Percentiles rank a stretch among this genome's conserved stretches.
phyloP scores from a whole-genome alignment of 768 basidiomycete genomes.

The Antrodiella citrinella region DNA sequence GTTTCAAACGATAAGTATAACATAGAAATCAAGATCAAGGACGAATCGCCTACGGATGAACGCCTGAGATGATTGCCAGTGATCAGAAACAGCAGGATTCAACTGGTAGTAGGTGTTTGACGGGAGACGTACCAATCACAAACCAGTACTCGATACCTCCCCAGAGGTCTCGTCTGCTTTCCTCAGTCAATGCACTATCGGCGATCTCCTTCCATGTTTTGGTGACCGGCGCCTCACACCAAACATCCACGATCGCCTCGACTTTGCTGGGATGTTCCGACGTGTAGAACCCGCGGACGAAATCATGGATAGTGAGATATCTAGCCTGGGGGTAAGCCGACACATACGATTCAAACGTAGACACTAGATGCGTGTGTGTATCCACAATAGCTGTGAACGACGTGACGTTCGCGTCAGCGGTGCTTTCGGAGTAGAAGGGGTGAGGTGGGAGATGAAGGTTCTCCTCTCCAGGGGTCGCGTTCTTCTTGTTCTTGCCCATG shows the following conservation, averaged over 20 bases:
- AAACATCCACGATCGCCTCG: conserved; percentile 72
- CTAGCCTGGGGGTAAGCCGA: conserved; percentile 51
- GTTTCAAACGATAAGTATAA: background rate
- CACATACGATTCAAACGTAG: conserved; percentile 60
- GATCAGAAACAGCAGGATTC: conserved; percentile 6
- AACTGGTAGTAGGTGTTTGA: background rate
- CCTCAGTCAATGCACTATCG: conserved; percentile 55
- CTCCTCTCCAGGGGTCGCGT: conserved; percentile 23
- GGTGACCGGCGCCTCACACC: conserved; percentile 76
- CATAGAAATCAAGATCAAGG: background rate
- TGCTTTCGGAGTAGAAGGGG: conserved; percentile 6
- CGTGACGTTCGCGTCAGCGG: background rate
- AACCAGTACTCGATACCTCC: conserved; percentile 73
- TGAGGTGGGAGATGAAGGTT: conserved; percentile 27
- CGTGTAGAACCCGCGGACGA: conserved; percentile 54
- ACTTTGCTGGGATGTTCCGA: conserved; percentile 36
- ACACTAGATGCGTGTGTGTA: conserved; percentile 79
- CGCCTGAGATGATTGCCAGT: conserved; percentile 34
- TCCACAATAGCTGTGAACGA: conserved; percentile 48
- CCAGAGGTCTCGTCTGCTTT: too few relatives aligned
- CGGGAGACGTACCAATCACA: conserved; percentile 60
- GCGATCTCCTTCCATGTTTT: conserved; percentile 63
- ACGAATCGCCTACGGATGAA: conserved; percentile 65
- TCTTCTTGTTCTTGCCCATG: conserved; percentile 35
- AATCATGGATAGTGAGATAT: conserved; percentile 49